Conservation (phyloP, 768 basidiomycete species). For the Tricholoma saponaceum region DNA sequence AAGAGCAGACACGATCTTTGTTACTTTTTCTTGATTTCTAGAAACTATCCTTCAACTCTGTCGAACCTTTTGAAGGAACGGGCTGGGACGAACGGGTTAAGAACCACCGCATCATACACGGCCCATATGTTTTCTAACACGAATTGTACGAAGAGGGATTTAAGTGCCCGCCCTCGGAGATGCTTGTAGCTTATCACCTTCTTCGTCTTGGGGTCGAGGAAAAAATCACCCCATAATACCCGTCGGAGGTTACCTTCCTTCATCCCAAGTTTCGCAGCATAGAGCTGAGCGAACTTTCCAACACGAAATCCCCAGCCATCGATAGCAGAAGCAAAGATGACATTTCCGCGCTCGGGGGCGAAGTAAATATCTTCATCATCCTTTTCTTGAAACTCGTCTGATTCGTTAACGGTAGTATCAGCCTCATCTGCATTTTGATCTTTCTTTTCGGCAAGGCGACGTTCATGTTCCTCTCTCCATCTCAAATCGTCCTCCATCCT, state of each 20-base stretch:
- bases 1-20: constrained; percentile 82
- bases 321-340: constrained; percentile 92
- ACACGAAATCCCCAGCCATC: constrained; percentile 98
- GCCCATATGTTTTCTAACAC: constrained; percentile 97
- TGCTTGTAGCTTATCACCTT: constrained; percentile 89
- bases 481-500: constrained; percentile 95
- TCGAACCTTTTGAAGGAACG: neutral
- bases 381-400: constrained; percentile 82
- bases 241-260: constrained; percentile 81
- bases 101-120: constrained; percentile 85
- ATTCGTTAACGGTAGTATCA: constrained; percentile 54
- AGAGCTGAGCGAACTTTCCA: constrained; percentile 90
- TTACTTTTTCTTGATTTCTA: constrained; percentile 86
- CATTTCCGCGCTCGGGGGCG: constrained; percentile 92
- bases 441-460: constrained; percentile 72
- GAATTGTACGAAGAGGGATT: constrained; percentile 96
- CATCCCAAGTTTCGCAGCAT: constrained; percentile 85
- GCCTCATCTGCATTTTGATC: constrained; percentile 64
- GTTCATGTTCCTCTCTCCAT: constrained; percentile 91
- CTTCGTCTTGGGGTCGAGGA: constrained; percentile 94
- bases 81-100: constrained; percentile 73
- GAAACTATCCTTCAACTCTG: constrained; percentile 12
- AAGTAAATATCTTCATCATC: constrained; percentile 99
- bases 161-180: constrained; percentile 79
- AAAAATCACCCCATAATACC: constrained; percentile 97